phyloP scores from a whole-genome alignment of 148 eudicot species.

The Salicornia ramosissima region DNA sequence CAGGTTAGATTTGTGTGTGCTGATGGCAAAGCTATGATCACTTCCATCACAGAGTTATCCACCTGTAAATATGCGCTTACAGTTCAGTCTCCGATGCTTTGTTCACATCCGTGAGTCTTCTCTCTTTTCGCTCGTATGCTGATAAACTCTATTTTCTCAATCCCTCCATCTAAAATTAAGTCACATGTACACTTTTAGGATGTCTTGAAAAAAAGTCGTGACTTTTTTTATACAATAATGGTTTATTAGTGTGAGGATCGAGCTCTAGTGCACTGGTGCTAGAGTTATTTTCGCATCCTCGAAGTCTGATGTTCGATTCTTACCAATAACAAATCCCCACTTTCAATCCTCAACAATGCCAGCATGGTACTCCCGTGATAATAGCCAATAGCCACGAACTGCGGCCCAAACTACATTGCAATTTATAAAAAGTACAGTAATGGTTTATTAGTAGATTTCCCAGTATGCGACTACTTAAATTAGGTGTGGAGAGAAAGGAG shows the following conservation, averaged over 20 bases:
- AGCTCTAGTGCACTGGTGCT: too few relatives aligned
- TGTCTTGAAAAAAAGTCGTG: background rate
- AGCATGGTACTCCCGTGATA: too few relatives aligned
- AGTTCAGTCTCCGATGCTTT: constrained; percentile 71
- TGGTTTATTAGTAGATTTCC: too few relatives aligned
- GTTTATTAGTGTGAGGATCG: background rate
- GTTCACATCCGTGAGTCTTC: constrained; percentile 81
- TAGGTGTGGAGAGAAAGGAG: background rate
- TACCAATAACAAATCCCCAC: too few relatives aligned
- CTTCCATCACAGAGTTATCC: constrained; percentile 81
- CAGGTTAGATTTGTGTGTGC: constrained; percentile 96
- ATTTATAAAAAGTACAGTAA: too few relatives aligned
- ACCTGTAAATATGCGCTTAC: constrained; percentile 97
- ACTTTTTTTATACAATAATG: background rate
- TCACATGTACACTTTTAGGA: background rate
- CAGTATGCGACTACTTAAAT: background rate
- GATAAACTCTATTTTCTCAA: background rate
- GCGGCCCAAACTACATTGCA: too few relatives aligned
- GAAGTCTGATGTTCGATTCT: too few relatives aligned
- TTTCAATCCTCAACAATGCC: too few relatives aligned
- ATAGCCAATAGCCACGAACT: too few relatives aligned
- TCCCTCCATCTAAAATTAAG: background rate
- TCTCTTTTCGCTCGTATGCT: background rate
- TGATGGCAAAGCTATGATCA: constrained; percentile 82
- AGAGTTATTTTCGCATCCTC: too few relatives aligned